These are phyloP conservation scores for barley (Hordeum vulgare) DNA, from an alignment of 176 grass and related monocot species.

Conservation along the genomic window DNA sequence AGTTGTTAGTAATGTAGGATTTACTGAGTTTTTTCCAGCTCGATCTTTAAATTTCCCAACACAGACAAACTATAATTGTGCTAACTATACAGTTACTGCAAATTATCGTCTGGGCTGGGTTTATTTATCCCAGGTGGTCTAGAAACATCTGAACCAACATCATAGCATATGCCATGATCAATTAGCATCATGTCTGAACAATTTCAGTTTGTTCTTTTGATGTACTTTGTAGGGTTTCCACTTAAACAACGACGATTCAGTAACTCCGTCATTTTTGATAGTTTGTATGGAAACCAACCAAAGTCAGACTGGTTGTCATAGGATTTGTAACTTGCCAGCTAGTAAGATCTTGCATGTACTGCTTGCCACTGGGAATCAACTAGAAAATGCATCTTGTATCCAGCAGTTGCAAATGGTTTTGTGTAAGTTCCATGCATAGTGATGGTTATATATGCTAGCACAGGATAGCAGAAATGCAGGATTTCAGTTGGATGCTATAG, in stretches of 20 bases:
- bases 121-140: neutral
- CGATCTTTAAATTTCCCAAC: neutral
- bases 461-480: neutral
- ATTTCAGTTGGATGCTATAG: neutral
- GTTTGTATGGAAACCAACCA: neutral
- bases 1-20: neutral
- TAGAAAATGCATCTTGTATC: neutral
- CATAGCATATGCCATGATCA: neutral
- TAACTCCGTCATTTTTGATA: neutral
- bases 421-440: neutral
- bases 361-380: neutral
- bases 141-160: neutral
- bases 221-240: neutral
- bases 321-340: constrained; percentile 4
- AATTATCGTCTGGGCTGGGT: neutral
- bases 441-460: neutral
- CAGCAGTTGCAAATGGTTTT: neutral
- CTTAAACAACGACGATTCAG: neutral
- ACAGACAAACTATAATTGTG: neutral
- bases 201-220: neutral
- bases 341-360: neutral
- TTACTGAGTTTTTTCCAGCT: neutral
- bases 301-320: neutral
- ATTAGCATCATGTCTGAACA: neutral
- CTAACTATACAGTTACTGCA: neutral